Evolutionary conservation across 768 basidiomycete genomes (phyloP), one percentile per base, ranked within the genome.

Genomic region (Dentipellis fragilis): DNA sequence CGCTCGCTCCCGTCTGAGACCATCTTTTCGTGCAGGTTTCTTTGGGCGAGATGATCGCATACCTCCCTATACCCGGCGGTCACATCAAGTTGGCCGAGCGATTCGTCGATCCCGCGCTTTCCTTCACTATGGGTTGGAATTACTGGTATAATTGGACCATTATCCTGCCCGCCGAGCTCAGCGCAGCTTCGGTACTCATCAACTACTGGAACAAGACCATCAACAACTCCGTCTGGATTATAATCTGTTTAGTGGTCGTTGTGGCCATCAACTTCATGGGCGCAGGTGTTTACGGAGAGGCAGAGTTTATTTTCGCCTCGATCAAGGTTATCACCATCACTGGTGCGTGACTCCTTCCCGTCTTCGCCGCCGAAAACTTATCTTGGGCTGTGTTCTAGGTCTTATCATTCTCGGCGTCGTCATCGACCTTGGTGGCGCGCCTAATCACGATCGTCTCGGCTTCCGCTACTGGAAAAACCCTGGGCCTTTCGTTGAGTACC

Each of bases 41-140:
- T 1, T 72, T 89, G 38, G 77, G 83, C 14, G 84, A 85, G 70
- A 85, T 87, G 88, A 67, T 90, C 50, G 80, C 88, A 0, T 90
- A 75, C 66, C 75, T 91, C 8, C 89, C 89, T 0, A 76, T 92
- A 55, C 76, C 86, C 23, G 89, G 89, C 57, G 89, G 80, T 54
- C 87, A 89, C 63, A 89, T 91, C 66, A 87, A 76, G 57, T 69
- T 92, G 21, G 83, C 89, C 0, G 88, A 85, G 67, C 85, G 89
- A 23, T 92, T 91, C 62, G 84, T 91, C 7, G 80, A 88, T 58
- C 84, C 80, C 10, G 84, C 87, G 1, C 72, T 88, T 58, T 84
- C 86, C 35, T 73, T 73, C 64, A 61, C 68, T 29, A 69, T 72
- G 65, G 77, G 76, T 19, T 79, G 77, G 77, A 80, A 78, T 60